A percentile compares a stretch with the other conserved stretches of the same genome.
phyloP scores from a whole-genome alignment of 1,139 yeast species.

The Suhomyces guaymorum region DNA sequence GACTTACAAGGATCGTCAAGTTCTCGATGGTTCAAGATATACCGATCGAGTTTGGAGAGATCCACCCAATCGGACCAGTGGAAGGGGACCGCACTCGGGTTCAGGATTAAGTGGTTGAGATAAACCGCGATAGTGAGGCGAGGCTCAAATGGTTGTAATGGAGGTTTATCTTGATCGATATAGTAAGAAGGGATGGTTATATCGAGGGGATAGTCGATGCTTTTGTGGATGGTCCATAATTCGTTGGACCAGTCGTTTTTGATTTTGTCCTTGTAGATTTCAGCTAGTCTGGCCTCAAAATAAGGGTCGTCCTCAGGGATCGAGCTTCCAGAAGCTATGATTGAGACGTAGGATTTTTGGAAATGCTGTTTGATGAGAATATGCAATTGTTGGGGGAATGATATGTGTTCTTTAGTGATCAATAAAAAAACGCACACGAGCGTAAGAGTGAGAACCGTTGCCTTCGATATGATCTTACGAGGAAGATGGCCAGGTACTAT shows the following conservation, averaged over 20 bases:
- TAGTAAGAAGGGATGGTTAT: conserved; percentile 10
- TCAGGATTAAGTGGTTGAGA: conserved; percentile 12
- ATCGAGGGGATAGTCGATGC: conserved; percentile 7
- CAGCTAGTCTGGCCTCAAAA: conserved; percentile 8
- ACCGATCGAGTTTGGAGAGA: conserved; percentile 28
- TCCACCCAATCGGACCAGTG: conserved; percentile 51
- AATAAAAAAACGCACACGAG: conserved; percentile 1
- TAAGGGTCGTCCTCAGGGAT: conserved; percentile 9
- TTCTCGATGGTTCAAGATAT: conserved; percentile 20
- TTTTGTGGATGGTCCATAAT: conserved; percentile 30
- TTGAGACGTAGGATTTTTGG: conserved; percentile 2
- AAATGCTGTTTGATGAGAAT: conserved; percentile 5
- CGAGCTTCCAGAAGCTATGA: conserved; percentile 2
- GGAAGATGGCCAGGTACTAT: conserved; percentile 8
- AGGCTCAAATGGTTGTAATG: conserved; percentile 25
- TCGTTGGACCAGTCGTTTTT: conserved; percentile 22
- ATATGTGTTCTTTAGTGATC: conserved; percentile 1
- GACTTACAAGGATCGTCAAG: conserved; percentile 19
- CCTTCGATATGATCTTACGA: conserved; percentile 7
- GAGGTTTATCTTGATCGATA: conserved; percentile 13
- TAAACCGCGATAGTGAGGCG: conserved; percentile 25
- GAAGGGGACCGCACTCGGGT: conserved; percentile 29
- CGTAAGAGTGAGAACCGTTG: conserved; percentile 3
- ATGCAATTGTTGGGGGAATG: conserved; percentile 4
- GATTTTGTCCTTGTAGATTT: conserved; percentile 3